Conservation (phyloP, 2,329 filamentous ascomycete genomes). For the Pezicula carpinea region DNA sequence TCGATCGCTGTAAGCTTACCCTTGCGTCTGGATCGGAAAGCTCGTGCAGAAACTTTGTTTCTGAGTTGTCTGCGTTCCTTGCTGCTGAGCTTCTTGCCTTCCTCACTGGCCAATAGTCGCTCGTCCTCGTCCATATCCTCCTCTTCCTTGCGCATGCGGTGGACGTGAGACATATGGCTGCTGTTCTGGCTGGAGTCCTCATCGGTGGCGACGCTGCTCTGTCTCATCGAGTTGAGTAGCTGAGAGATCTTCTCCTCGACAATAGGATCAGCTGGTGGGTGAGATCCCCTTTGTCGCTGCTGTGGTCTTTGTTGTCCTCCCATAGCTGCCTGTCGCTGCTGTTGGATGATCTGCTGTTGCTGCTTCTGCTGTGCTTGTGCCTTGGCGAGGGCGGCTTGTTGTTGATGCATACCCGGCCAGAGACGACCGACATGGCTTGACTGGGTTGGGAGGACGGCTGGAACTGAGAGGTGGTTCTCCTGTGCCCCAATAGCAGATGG, state of each 20-base stretch:
- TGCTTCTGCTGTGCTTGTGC: constrained; percentile 66
- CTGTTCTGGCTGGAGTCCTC: constrained; percentile 40
- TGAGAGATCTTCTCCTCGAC: constrained; percentile 93
- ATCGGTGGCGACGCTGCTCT: constrained; percentile 54
- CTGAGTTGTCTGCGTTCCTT: constrained; percentile 96
- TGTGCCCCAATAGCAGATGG: constrained; percentile 65
- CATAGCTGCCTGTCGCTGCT: constrained; percentile 41
- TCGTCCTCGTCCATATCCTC: constrained; percentile 99
- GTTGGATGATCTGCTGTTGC: constrained; percentile 56
- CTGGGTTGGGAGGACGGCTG: constrained; percentile 41
- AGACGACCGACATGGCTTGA: constrained; percentile 64
- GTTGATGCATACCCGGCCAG: constrained; percentile 91
- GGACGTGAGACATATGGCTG: constrained; percentile 56
- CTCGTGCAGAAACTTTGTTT: constrained; percentile 97
- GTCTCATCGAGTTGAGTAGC: constrained; percentile 84
- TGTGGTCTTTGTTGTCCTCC: constrained; percentile 41
- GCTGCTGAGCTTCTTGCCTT: constrained; percentile 98
- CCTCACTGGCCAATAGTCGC: constrained; percentile 86
- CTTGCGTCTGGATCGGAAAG: constrained; percentile 97
- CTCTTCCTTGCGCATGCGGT: constrained; percentile 83
- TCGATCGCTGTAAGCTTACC: constrained; percentile 53
- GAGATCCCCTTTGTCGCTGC: constrained; percentile 31
- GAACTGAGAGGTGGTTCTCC: constrained; percentile 46
- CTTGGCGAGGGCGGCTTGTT: constrained; percentile 74
- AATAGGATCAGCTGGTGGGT: constrained; percentile 54